Percentiles rank a stretch among this genome's conserved stretches.
Conservation (phyloP, 345 rosid species). For the Hibiscus mutabilis region DNA sequence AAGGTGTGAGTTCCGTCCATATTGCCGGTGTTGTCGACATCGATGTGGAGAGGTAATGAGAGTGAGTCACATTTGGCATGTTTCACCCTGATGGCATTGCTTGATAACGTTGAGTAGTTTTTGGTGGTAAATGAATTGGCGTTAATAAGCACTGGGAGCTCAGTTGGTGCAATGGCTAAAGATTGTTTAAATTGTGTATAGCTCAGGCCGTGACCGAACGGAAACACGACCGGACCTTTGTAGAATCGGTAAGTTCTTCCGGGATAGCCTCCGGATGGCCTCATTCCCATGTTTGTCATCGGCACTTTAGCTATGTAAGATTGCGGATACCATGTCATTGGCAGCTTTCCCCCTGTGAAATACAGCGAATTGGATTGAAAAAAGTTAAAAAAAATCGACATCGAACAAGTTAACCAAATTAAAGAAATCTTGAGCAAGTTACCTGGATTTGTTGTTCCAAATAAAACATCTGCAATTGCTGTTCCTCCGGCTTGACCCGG, state of each 20-base stretch:
- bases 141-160: constrained; percentile 32
- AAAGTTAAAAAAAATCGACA: not conserved
- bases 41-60: constrained; percentile 39
- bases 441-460: constrained; percentile 84
- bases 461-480: constrained; percentile 76
- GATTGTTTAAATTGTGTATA: constrained; percentile 48
- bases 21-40: constrained; percentile 58
- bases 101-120: constrained; percentile 28
- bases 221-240: constrained; percentile 83
- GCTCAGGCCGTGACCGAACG: constrained; percentile 78
- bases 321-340: constrained; percentile 95
- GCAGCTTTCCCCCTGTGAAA: constrained; percentile 72
- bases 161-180: constrained; percentile 36
- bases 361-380: not conserved
- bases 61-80: constrained; percentile 54
- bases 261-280: constrained; percentile 60
- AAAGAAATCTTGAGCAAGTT: not conserved
- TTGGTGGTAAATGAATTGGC: constrained; percentile 26
- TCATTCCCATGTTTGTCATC: constrained; percentile 86
- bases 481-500: constrained; percentile 95
- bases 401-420: not conserved
- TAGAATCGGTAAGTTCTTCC: constrained; percentile 94
- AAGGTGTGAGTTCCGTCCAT: constrained; percentile 72
- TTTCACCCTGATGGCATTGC: constrained; percentile 33
- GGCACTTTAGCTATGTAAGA: constrained; percentile 61